These are phyloP conservation scores for Fusarium metavorans DNA, from an alignment of 2,329 filamentous ascomycete genomes.

Conservation along the genomic window DNA sequence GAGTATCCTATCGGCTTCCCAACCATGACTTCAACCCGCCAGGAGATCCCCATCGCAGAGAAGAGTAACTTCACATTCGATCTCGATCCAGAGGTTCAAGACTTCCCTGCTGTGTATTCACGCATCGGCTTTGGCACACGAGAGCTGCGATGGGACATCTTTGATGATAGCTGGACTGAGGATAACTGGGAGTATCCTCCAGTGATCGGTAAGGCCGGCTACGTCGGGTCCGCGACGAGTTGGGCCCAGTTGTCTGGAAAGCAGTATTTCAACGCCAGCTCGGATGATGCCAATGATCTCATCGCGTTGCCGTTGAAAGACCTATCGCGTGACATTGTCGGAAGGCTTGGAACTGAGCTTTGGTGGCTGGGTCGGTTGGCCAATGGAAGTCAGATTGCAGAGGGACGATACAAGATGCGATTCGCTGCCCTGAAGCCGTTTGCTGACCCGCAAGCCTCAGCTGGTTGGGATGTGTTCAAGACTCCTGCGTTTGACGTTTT, in stretches of 20 bases:
- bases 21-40: not conserved
- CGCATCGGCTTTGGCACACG: not conserved
- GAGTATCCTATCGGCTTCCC: not conserved
- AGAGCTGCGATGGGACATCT: not conserved
- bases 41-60: not conserved
- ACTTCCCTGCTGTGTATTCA: not conserved
- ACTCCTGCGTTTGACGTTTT: not conserved
- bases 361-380: conserved; percentile 22
- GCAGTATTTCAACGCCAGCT: not conserved
- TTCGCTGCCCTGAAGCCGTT: conserved; percentile 21
- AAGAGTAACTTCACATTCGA: conserved; percentile 1
- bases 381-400: conserved; percentile 17
- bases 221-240: not conserved
- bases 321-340: conserved; percentile 2
- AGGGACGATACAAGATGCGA: conserved; percentile 24
- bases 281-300: not conserved
- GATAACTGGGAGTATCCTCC: not conserved
- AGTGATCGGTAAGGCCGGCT: not conserved
- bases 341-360: conserved; percentile 22
- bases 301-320: not conserved
- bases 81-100: not conserved
- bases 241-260: not conserved
- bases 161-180: not conserved
- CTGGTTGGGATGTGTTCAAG: not conserved
- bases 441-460: conserved; percentile 7